Evolutionary conservation across 805 yeast genomes (phyloP).

Genomic region (Saccharomycopsis microspora): DNA sequence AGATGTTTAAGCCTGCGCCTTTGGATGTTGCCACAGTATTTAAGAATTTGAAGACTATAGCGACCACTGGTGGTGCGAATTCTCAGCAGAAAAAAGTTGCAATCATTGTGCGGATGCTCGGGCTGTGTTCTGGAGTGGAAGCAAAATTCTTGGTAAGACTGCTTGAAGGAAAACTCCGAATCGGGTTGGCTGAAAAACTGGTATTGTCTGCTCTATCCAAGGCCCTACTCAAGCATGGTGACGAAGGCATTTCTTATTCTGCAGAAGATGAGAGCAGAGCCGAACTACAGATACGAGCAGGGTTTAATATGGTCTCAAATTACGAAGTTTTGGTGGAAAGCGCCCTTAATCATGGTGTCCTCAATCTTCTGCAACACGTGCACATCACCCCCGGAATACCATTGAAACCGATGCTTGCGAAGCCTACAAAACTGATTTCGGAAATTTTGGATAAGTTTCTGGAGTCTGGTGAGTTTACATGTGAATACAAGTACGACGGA

Average conservation of each 20-base stretch:
- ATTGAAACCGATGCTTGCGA: conserved; percentile 94
- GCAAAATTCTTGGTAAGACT: conserved; percentile 87
- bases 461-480: conserved; percentile 71
- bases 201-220: conserved; percentile 77
- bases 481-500: conserved; percentile 96
- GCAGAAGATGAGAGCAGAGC: conserved; percentile 33
- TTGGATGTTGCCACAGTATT: conserved; percentile 68
- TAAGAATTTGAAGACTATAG: conserved; percentile 61
- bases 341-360: conserved; percentile 57
- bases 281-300: conserved; percentile 73
- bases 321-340: conserved; percentile 67
- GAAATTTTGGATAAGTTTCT: conserved; percentile 82
- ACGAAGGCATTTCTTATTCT: background rate
- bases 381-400: conserved; percentile 87
- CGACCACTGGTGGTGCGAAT: conserved; percentile 65
- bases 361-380: conserved; percentile 53
- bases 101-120: conserved; percentile 70
- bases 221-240: conserved; percentile 39
- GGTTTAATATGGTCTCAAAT: conserved; percentile 83
- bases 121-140: conserved; percentile 77
- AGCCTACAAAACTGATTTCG: conserved; percentile 89
- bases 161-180: conserved; percentile 84
- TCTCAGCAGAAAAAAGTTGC: conserved; percentile 73
- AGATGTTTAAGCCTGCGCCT: conserved; percentile 88
- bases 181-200: conserved; percentile 90